Percentiles rank a stretch among this genome's conserved stretches.
Conservation (phyloP, 371 early-diverging fungal genomes). For the Antonospora locustae region DNA sequence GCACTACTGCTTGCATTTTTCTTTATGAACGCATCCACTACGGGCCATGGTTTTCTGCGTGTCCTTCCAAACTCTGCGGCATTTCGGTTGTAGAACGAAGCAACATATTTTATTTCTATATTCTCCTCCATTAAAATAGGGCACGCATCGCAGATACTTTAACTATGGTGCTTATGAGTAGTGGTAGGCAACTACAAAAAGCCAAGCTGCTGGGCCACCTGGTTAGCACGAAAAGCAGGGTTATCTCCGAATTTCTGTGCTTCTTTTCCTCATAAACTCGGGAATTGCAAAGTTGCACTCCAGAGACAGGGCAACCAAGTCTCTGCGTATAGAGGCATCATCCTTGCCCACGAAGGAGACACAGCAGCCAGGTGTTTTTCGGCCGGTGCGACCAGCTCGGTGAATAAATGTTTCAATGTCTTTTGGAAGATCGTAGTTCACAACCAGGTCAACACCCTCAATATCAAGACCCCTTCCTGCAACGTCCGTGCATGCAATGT, state of each 20-base stretch:
- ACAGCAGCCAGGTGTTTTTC: too few species aligned
- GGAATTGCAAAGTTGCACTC: too few species aligned
- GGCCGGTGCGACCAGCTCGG: conserved; percentile 84
- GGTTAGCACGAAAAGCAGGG: too few species aligned
- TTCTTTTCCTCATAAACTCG: too few species aligned
- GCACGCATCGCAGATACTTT: too few species aligned
- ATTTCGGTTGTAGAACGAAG: conserved; percentile 45
- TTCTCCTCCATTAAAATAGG: conserved; percentile 11
- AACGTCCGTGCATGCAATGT: conserved; percentile 91
- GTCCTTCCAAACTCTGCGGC: conserved; percentile 44
- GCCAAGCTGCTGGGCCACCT: too few species aligned
- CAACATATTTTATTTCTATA: conserved; percentile 50
- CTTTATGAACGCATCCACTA: conserved; percentile 32
- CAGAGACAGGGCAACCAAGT: too few species aligned
- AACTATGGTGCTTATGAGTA: too few species aligned
- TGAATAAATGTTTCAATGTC: conserved; percentile 82
- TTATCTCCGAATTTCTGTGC: too few species aligned
- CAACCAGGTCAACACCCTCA: conserved; percentile 74
- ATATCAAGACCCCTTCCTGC: conserved; percentile 88
- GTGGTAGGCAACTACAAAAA: too few species aligned
- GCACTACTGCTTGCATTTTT: conserved; percentile 17
- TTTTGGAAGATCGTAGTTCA: conserved; percentile 88
- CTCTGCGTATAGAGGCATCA: too few species aligned
- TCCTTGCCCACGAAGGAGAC: too few species aligned
- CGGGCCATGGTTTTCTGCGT: conserved; percentile 47